These are phyloP conservation scores for Salix caprea DNA, from an alignment of 345 rosid genomes.

Conservation along the genomic window DNA sequence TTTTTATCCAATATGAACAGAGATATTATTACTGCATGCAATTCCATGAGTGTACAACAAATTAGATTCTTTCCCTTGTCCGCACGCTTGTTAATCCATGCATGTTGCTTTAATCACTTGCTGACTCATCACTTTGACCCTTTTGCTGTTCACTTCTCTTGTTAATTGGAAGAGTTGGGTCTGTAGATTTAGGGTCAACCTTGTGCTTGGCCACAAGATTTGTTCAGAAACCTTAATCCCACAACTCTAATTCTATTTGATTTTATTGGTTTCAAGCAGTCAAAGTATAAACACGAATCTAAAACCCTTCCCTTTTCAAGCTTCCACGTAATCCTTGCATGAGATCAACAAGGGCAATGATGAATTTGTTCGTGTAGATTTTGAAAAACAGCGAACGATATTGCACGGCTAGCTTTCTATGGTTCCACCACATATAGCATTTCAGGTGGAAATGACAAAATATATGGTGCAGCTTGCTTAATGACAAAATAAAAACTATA, in stretches of 20 bases:
- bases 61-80: background rate
- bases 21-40: background rate
- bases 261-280: background rate
- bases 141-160: background rate
- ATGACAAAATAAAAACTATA: slow-evolving; percentile 19
- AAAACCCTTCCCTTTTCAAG: background rate
- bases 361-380: background rate
- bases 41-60: slow-evolving; percentile 27
- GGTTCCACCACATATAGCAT: background rate
- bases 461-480: background rate
- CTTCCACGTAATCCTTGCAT: background rate
- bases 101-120: slow-evolving; percentile 2
- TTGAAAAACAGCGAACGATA: background rate
- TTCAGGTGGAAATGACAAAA: no score
- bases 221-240: background rate
- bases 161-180: slow-evolving; percentile 2
- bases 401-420: background rate
- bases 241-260: background rate
- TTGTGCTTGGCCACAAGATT: background rate
- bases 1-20: background rate
- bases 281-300: no score
- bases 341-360: background rate
- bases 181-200: background rate
- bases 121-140: background rate
- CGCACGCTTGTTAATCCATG: background rate